Conservation (phyloP, 495 filamentous ascomycete genomes). For the Penicillium soppii region DNA sequence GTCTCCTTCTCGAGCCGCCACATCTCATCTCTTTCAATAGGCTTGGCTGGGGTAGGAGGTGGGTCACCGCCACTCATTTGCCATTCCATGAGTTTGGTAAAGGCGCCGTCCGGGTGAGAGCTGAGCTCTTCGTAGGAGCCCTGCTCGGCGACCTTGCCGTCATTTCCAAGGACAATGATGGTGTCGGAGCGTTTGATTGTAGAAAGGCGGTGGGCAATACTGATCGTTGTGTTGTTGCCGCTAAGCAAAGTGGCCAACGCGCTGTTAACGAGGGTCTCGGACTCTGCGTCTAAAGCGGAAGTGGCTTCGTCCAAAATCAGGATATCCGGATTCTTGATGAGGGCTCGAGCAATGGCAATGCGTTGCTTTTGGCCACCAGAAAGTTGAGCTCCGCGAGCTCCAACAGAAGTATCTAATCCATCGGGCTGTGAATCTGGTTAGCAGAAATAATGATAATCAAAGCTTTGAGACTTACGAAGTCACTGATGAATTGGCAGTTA, state of each 20-base stretch:
- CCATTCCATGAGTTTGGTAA: slow-evolving; percentile 97
- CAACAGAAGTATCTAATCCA: slow-evolving; percentile 90
- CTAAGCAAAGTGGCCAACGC: slow-evolving; percentile 77
- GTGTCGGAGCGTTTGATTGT: slow-evolving; percentile 94
- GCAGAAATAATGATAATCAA: slow-evolving; percentile 7
- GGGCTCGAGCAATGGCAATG: slow-evolving; percentile 91
- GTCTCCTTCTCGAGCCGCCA: slow-evolving; percentile 35
- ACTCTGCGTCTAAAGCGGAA: slow-evolving; percentile 94
- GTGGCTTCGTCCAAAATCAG: slow-evolving; percentile 94
- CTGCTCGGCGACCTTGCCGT: slow-evolving; percentile 87
- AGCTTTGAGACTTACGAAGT: slow-evolving; percentile 63
- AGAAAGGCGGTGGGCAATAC: slow-evolving; percentile 89
- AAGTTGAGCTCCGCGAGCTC: slow-evolving; percentile 87
- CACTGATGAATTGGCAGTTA: slow-evolving; percentile 95
- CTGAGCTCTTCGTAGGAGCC: slow-evolving; percentile 80
- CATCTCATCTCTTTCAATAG: slow-evolving; percentile 31
- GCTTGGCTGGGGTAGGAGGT: slow-evolving; percentile 23
- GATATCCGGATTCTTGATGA: slow-evolving; percentile 96
- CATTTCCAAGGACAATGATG: slow-evolving; percentile 81
- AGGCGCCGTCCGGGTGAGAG: slow-evolving; percentile 70
- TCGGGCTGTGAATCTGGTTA: slow-evolving; percentile 57
- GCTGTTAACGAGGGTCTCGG: slow-evolving; percentile 90
- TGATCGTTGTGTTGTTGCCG: slow-evolving; percentile 91
- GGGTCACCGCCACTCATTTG: slow-evolving; percentile 86
- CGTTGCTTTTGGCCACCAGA: slow-evolving; percentile 97